phyloP scores from a whole-genome alignment of 495 filamentous ascomycete species.

The Elaphomyces granulatus region DNA sequence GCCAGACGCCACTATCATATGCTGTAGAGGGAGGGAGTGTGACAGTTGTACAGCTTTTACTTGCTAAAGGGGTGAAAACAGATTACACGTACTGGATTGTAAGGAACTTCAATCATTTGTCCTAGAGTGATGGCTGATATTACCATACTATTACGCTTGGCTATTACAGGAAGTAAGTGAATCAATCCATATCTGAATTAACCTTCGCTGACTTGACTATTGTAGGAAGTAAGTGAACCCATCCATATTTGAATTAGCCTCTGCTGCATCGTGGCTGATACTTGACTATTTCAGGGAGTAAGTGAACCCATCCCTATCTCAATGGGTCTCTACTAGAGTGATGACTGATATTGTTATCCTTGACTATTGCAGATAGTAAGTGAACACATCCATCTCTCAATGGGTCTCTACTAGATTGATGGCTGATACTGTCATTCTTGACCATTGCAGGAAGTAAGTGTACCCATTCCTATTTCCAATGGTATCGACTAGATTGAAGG shows the following conservation, averaged over 20 bases:
- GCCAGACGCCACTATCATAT: conserved; percentile 1
- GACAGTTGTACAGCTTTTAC: conserved; percentile 11
- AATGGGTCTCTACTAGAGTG: background rate
- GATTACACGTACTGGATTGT: background rate
- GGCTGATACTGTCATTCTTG: background rate
- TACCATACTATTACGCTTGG: too few species aligned
- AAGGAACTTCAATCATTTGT: background rate
- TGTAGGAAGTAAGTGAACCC: background rate
- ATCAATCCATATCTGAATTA: background rate
- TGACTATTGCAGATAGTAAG: background rate
- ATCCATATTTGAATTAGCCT: background rate
- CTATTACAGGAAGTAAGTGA: background rate
- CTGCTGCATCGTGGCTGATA: background rate
- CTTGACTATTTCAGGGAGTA: background rate
- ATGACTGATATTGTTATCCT: background rate
- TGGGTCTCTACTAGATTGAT: background rate
- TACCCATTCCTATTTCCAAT: background rate
- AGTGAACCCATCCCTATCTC: background rate
- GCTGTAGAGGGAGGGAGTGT: conserved; percentile 14
- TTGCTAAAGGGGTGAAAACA: conserved; percentile 5
- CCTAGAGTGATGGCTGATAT: background rate
- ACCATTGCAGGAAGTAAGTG: background rate
- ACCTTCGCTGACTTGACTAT: background rate
- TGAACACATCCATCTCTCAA: background rate
- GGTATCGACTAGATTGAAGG: background rate